Evolutionary conservation across 208 protist genomes (phyloP).

Genomic region (Trypanosoma conorhini): DNA sequence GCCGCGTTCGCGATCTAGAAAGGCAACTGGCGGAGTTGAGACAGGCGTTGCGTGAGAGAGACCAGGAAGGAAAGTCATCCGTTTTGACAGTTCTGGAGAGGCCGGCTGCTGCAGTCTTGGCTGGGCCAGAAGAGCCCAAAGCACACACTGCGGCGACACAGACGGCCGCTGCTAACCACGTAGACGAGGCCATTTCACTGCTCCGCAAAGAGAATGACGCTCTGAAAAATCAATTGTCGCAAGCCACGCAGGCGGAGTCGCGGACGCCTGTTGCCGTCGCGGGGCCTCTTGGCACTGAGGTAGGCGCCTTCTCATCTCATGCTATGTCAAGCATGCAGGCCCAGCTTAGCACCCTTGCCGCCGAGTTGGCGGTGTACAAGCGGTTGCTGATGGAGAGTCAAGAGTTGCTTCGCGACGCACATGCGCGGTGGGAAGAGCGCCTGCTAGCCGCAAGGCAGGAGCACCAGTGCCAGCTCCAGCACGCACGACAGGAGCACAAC

Average conservation of each 20-base stretch:
- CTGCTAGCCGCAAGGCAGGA: conserved; percentile 33
- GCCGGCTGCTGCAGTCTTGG: neutral
- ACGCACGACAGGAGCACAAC: conserved; percentile 43
- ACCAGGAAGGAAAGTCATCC: neutral
- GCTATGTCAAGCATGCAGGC: conserved; percentile 30
- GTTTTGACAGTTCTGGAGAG: neutral
- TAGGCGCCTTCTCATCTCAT: neutral
- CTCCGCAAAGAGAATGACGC: conserved; percentile 21
- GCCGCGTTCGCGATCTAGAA: conserved; percentile 34
- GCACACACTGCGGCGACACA: neutral
- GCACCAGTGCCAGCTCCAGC: conserved; percentile 41
- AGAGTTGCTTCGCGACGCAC: conserved; percentile 26
- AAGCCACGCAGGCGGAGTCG: conserved; percentile 1
- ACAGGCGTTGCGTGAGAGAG: conserved; percentile 19
- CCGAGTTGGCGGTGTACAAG: conserved; percentile 36
- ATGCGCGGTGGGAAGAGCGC: conserved; percentile 42
- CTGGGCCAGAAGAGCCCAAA: neutral
- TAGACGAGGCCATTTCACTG: conserved; percentile 1
- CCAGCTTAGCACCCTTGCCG: conserved; percentile 22
- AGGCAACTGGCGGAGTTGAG: conserved; percentile 28
- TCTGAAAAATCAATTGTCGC: conserved; percentile 17
- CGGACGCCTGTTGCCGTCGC: neutral
- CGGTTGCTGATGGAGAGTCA: conserved; percentile 31
- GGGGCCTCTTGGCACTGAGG: neutral
- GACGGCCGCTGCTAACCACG: neutral